Conservation (phyloP, 2,329 filamentous ascomycete genomes). For the Thelonectria olida region DNA sequence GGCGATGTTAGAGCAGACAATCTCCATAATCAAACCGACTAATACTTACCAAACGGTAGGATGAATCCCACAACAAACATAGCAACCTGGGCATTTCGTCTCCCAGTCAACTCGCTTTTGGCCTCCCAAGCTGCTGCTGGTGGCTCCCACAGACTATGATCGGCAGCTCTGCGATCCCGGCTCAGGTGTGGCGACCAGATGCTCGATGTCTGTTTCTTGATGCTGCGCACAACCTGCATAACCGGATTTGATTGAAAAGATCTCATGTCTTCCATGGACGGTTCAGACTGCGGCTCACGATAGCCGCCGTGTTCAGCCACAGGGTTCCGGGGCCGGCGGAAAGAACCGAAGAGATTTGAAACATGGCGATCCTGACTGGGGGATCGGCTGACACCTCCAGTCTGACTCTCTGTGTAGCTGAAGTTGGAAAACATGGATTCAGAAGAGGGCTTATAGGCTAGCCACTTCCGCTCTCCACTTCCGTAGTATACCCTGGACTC, state of each 20-base stretch:
- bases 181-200: slow-evolving; percentile 80
- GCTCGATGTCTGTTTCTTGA: slow-evolving; percentile 63
- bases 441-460: slow-evolving; percentile 56
- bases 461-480: slow-evolving; percentile 66
- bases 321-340: slow-evolving; percentile 54
- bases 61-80: slow-evolving; percentile 82
- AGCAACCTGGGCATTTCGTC: slow-evolving; percentile 77
- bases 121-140: slow-evolving; percentile 74
- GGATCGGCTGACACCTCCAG: slow-evolving; percentile 57
- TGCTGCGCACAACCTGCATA: slow-evolving; percentile 37
- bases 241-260: slow-evolving; percentile 44
- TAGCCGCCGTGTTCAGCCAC: slow-evolving; percentile 12
- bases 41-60: slow-evolving; percentile 72
- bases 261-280: slow-evolving; percentile 54
- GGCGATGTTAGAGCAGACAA: slow-evolving; percentile 24
- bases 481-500: slow-evolving; percentile 72
- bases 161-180: slow-evolving; percentile 66
- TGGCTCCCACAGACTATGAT: slow-evolving; percentile 75
- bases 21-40: not conserved
- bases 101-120: slow-evolving; percentile 68
- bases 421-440: slow-evolving; percentile 57
- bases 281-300: slow-evolving; percentile 37
- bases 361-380: slow-evolving; percentile 60
- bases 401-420: slow-evolving; percentile 57
- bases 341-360: slow-evolving; percentile 55